Conservation (phyloP, 2,329 filamentous ascomycete genomes). For the Purpureocillium takamizusanense region DNA sequence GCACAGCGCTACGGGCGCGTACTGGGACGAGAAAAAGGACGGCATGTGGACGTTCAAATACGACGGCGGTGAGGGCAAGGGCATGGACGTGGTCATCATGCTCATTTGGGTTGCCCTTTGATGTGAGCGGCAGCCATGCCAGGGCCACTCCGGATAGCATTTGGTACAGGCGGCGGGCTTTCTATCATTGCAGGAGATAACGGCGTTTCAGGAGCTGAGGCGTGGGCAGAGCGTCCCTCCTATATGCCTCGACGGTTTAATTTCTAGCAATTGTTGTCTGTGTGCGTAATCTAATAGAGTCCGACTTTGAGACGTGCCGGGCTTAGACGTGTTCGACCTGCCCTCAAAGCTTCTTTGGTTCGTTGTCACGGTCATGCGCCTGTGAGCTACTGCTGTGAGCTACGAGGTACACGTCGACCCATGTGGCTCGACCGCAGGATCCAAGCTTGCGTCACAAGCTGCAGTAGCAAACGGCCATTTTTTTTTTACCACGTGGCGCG, state of each 20-base stretch:
- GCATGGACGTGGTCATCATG: constrained; percentile 61
- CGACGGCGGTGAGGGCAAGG: constrained; percentile 58
- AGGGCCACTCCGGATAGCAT: background rate
- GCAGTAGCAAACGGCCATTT: too few relatives aligned
- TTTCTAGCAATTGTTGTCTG: constrained; percentile 3
- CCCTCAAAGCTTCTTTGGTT: too few relatives aligned
- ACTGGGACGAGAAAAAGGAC: constrained; percentile 86
- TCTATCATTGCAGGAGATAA: constrained; percentile 1
- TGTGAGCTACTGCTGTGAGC: too few relatives aligned
- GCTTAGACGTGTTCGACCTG: too few relatives aligned
- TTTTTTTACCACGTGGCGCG: too few relatives aligned
- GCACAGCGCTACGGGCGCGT: constrained; percentile 78
- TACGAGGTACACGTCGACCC: too few relatives aligned
- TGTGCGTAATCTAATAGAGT: background rate
- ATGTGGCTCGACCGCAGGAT: too few relatives aligned
- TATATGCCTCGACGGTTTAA: background rate
- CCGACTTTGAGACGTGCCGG: too few relatives aligned
- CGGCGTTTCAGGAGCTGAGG: constrained; percentile 5
- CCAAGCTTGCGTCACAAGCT: too few relatives aligned
- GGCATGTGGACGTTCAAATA: constrained; percentile 88
- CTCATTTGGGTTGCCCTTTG: constrained; percentile 71
- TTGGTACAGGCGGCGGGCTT: background rate
- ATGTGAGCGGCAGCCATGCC: constrained; percentile 6
- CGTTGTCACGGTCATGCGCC: too few relatives aligned
- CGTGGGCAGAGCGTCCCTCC: background rate